phyloP scores from a whole-genome alignment of 202 grass and related monocot genomes.

The Musa balbisiana region DNA sequence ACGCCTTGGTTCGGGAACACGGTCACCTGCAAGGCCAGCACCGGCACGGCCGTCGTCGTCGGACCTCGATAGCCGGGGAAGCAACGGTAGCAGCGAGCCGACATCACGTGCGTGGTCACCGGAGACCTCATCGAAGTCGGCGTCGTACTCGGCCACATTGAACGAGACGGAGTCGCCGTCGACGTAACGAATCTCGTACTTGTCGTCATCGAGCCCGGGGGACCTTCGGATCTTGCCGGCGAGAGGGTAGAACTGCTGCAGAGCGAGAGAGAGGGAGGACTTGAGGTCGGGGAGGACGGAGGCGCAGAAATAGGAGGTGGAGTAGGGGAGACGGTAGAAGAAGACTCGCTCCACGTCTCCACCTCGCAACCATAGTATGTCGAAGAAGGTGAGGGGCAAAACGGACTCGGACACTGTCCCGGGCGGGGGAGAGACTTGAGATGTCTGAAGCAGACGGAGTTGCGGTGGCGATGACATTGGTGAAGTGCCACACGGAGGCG shows the following conservation, averaged over 20 bases:
- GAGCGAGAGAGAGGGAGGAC: constrained; percentile 1
- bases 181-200: background rate
- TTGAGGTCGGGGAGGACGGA: background rate
- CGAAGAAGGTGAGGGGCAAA: constrained; percentile 12
- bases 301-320: constrained; percentile 3
- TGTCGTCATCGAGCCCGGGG: background rate
- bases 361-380: background rate
- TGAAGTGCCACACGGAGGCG: no score
- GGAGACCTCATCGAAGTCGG: background rate
- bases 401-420: background rate
- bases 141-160: background rate
- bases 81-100: constrained; percentile 13
- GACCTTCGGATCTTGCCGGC: background rate
- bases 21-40: constrained; percentile 42
- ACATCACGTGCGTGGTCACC: constrained; percentile 13
- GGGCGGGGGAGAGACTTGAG: background rate
- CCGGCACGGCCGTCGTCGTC: background rate
- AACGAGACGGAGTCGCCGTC: background rate
- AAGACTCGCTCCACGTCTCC: background rate
- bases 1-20: constrained; percentile 40
- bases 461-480: background rate
- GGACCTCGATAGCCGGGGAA: constrained; percentile 27
- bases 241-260: constrained; percentile 7
- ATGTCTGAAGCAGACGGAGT: background rate
- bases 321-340: background rate